A percentile compares a stretch with the other conserved stretches of the same genome.
These are phyloP conservation scores for Aspergillus funiculosus DNA, from an alignment of 495 filamentous ascomycete species.

Conservation along the genomic window DNA sequence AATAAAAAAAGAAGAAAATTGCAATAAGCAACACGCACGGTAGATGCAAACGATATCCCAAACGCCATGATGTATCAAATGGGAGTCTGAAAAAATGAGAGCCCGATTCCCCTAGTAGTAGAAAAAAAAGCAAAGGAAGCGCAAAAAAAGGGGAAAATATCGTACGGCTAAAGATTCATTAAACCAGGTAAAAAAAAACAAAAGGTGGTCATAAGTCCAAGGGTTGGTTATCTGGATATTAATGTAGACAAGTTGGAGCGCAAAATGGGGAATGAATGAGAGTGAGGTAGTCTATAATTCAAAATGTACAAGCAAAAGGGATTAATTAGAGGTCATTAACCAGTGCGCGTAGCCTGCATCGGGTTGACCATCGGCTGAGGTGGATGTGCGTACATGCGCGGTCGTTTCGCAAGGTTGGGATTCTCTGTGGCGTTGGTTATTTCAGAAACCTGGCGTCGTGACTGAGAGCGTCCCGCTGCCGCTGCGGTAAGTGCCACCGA, in stretches of 20 bases:
- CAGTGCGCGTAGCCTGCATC: conserved; percentile 37
- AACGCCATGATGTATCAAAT: conserved; percentile 32
- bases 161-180: conserved; percentile 14
- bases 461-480: conserved; percentile 38
- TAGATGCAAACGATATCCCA: conserved; percentile 20
- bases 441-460: conserved; percentile 62
- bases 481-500: conserved; percentile 43
- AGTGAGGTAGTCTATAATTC: neutral
- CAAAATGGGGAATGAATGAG: neutral
- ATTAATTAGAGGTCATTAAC: conserved; percentile 16
- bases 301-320: neutral
- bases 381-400: conserved; percentile 55
- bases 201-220: conserved; percentile 7
- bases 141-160: conserved; percentile 5
- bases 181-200: neutral
- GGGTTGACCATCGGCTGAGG: conserved; percentile 40
- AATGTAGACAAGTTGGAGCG: conserved; percentile 1
- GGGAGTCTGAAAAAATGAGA: conserved; percentile 8
- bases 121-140: neutral
- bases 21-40: conserved; percentile 17
- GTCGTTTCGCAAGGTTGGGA: conserved; percentile 52
- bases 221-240: conserved; percentile 4
- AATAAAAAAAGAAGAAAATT: conserved; percentile 10
- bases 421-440: conserved; percentile 54
- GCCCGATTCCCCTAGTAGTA: conserved; percentile 2